A percentile compares a stretch with the other conserved stretches of the same genome.
phyloP scores from a whole-genome alignment of 75 land plant genomes.

The Picea sitchensis region DNA sequence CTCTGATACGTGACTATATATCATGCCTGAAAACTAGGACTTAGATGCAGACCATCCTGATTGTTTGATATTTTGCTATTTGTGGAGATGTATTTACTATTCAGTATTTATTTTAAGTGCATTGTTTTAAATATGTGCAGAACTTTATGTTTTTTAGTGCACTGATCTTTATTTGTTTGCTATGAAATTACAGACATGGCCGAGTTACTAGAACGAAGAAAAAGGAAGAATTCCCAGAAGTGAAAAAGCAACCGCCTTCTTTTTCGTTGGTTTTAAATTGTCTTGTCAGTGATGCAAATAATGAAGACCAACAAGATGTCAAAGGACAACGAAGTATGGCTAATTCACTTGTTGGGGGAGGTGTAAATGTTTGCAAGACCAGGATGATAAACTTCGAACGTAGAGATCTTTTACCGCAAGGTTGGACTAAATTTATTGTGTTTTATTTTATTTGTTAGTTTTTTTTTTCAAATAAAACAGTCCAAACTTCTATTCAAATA shows the following conservation, averaged over 20 bases:
- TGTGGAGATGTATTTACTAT: not conserved
- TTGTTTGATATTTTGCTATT: slow-evolving; percentile 8
- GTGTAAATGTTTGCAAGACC: slow-evolving; percentile 66
- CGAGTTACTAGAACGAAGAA: slow-evolving; percentile 61
- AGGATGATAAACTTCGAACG: slow-evolving; percentile 54
- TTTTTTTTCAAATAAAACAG: too few relatives aligned
- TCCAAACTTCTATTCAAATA: too few relatives aligned
- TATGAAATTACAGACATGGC: slow-evolving; percentile 50
- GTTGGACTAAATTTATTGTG: slow-evolving; percentile 17
- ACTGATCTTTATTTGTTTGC: slow-evolving; percentile 2
- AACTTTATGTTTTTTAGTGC: not conserved
- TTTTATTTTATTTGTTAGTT: too few relatives aligned
- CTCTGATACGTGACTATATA: too few relatives aligned
- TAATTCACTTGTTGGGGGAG: slow-evolving; percentile 71
- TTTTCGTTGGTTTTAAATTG: slow-evolving; percentile 21
- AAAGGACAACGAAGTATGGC: slow-evolving; percentile 49
- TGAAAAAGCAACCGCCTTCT: slow-evolving; percentile 34
- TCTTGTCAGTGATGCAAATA: slow-evolving; percentile 27
- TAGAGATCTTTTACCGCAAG: slow-evolving; percentile 44
- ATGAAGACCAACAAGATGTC: slow-evolving; percentile 68
- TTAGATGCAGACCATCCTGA: not conserved
- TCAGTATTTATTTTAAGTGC: not conserved
- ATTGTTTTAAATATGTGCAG: not conserved
- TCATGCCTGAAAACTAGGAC: too few relatives aligned
- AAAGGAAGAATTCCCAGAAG: slow-evolving; percentile 39